phyloP scores from a whole-genome alignment of 768 basidiomycete species.

The Macrocybe gigantea region DNA sequence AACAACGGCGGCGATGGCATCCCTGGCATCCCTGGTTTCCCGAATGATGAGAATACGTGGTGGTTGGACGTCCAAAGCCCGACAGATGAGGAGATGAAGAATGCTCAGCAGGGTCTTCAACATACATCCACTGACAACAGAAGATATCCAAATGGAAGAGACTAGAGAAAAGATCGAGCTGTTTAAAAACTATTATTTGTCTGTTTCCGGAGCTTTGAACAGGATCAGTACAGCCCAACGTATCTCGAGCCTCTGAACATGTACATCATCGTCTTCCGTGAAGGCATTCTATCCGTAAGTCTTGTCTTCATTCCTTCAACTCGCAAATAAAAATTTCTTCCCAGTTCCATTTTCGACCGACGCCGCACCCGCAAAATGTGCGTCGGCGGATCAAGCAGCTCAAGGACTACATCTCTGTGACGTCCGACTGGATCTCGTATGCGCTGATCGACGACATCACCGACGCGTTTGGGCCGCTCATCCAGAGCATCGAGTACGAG shows the following conservation, averaged over 20 bases:
- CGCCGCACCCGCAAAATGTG: conserved; percentile 97
- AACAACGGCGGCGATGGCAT: no score
- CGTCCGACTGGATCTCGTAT: conserved; percentile 99
- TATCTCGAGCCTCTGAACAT: conserved; percentile 98
- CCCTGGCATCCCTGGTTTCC: no score
- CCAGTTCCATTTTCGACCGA: conserved; percentile 95
- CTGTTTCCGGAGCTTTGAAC: conserved; percentile 98
- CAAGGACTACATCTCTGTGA: conserved; percentile 97
- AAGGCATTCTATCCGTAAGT: conserved; percentile 89
- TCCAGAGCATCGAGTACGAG: conserved; percentile 98
- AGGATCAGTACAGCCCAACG: conserved; percentile 95
- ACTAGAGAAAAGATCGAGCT: conserved; percentile 99
- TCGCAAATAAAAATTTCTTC: neutral
- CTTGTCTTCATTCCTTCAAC: neutral
- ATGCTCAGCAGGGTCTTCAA: conserved; percentile 92
- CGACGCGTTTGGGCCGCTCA: conserved; percentile 96
- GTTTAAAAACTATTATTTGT: conserved; percentile 99
- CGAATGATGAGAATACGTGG: conserved; percentile 76
- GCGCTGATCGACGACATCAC: conserved; percentile 99
- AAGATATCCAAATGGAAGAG: conserved; percentile 99
- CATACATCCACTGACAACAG: conserved; percentile 96
- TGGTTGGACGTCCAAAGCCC: conserved; percentile 94
- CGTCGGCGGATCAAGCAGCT: conserved; percentile 97
- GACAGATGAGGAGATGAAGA: conserved; percentile 98
- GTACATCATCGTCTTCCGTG: conserved; percentile 99